A percentile compares a stretch with the other conserved stretches of the same genome.
Evolutionary conservation across 371 early-diverging fungal species (phyloP).

Genomic region (Mucor plumbeus): DNA sequence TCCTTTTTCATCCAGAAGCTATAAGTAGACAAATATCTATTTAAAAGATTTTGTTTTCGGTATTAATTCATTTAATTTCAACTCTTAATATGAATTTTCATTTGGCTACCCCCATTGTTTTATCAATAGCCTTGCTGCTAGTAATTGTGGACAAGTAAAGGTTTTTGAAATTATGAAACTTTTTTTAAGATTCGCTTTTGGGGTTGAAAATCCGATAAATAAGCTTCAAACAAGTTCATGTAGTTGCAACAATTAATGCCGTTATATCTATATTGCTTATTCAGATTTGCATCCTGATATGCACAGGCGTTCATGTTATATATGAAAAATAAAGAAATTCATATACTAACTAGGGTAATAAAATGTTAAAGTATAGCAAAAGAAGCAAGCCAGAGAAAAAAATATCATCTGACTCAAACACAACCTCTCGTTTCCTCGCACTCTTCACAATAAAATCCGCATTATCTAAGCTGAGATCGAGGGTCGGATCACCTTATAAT

Average conservation of each 20-base stretch:
- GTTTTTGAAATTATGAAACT: background rate
- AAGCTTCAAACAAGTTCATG: background rate
- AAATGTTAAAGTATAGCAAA: background rate
- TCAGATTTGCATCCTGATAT: background rate
- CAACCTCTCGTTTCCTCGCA: background rate
- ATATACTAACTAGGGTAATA: background rate
- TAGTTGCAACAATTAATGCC: background rate
- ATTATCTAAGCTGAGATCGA: slow-evolving; percentile 1
- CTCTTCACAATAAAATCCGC: background rate
- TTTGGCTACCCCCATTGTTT: background rate
- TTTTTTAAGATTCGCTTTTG: background rate
- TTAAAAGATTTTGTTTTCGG: too few relatives aligned
- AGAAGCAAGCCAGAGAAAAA: background rate
- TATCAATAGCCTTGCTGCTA: too few relatives aligned
- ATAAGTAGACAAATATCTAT: too few relatives aligned
- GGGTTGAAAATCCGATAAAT: background rate
- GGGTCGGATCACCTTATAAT: background rate
- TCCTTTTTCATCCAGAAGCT: too few relatives aligned
- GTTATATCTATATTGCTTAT: background rate
- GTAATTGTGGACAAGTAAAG: background rate
- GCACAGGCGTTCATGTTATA: background rate
- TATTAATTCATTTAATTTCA: too few relatives aligned
- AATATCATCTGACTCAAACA: slow-evolving; percentile 1
- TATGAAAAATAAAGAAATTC: background rate
- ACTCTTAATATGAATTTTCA: background rate